A percentile compares a stretch with the other conserved stretches of the same genome.
phyloP scores from a whole-genome alignment of 2,329 filamentous ascomycete species.

The Venturia asperata region DNA sequence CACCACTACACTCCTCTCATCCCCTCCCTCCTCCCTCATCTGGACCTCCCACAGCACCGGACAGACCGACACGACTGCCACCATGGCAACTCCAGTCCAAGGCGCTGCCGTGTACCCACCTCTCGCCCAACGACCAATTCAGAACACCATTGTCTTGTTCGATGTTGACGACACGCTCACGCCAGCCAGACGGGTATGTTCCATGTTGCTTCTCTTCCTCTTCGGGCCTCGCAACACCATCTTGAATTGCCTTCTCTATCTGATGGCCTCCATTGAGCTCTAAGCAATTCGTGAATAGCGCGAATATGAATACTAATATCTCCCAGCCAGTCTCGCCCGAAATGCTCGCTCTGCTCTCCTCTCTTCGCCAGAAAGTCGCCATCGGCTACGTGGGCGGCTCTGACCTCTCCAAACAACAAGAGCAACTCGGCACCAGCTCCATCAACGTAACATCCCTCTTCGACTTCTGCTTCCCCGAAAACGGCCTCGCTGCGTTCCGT shows the following conservation, averaged over 20 bases:
- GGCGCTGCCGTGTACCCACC: slow-evolving; percentile 55
- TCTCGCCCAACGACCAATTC: slow-evolving; percentile 74
- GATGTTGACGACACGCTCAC: slow-evolving; percentile 94
- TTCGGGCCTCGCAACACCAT: too few species aligned
- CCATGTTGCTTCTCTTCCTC: not conserved
- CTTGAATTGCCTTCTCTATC: too few species aligned
- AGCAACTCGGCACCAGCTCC: slow-evolving; percentile 71
- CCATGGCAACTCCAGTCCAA: slow-evolving; percentile 30
- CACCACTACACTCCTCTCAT: too few species aligned
- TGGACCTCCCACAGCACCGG: not conserved
- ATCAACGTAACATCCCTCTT: slow-evolving; percentile 75
- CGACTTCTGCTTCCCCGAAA: slow-evolving; percentile 97
- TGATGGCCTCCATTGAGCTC: not conserved
- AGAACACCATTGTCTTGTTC: slow-evolving; percentile 91
- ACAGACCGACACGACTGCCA: not conserved
- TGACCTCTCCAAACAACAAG: slow-evolving; percentile 88
- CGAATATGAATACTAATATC: slow-evolving; percentile 21
- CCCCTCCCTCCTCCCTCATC: not conserved
- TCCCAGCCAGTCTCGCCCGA: slow-evolving; percentile 62
- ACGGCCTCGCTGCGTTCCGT: slow-evolving; percentile 87
- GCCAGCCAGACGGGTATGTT: slow-evolving; percentile 64
- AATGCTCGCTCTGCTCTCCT: slow-evolving; percentile 72
- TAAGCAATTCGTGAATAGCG: not conserved
- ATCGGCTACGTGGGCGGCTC: slow-evolving; percentile 92
- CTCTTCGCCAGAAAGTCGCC: slow-evolving; percentile 77